phyloP scores from a whole-genome alignment of 208 protist genomes.

The Wallacemonas sp. region DNA sequence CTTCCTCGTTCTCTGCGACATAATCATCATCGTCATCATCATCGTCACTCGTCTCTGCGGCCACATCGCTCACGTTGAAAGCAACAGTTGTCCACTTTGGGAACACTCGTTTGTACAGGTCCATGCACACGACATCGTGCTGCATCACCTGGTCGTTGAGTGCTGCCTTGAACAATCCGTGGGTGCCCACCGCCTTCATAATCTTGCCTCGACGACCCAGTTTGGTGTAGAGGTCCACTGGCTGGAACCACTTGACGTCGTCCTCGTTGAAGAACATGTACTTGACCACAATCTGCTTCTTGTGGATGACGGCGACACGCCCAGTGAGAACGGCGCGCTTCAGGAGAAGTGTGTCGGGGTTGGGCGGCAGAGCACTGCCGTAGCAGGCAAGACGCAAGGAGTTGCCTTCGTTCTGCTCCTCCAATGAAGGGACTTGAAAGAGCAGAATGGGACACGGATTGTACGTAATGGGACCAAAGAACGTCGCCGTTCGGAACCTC shows the following conservation, averaged over 20 bases:
- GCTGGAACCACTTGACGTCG: constrained; percentile 97
- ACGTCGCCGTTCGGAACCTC: constrained; percentile 81
- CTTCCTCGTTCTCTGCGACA: constrained; percentile 14
- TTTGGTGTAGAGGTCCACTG: constrained; percentile 96
- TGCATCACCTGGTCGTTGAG: constrained; percentile 94
- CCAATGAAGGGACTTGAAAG: constrained; percentile 83
- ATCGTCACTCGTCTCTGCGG: constrained; percentile 24
- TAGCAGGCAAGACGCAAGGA: constrained; percentile 75
- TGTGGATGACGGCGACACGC: constrained; percentile 87
- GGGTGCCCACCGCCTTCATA: constrained; percentile 94
- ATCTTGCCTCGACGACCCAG: constrained; percentile 95
- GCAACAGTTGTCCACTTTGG: constrained; percentile 91
- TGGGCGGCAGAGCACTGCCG: constrained; percentile 73
- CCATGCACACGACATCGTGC: constrained; percentile 98
- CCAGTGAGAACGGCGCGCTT: constrained; percentile 80
- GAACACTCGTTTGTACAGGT: constrained; percentile 97
- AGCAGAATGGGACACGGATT: constrained; percentile 84
- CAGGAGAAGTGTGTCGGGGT: constrained; percentile 81
- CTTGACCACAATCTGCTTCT: constrained; percentile 94
- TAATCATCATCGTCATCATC: constrained; percentile 34
- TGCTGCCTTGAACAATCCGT: constrained; percentile 96
- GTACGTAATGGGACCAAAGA: constrained; percentile 88
- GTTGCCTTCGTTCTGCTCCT: constrained; percentile 76
- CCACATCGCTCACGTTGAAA: constrained; percentile 67
- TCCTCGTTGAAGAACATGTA: constrained; percentile 96